Base-by-base conservation (phyloP, 768 basidiomycete species). In the Rhodotorula graminis region DNA sequence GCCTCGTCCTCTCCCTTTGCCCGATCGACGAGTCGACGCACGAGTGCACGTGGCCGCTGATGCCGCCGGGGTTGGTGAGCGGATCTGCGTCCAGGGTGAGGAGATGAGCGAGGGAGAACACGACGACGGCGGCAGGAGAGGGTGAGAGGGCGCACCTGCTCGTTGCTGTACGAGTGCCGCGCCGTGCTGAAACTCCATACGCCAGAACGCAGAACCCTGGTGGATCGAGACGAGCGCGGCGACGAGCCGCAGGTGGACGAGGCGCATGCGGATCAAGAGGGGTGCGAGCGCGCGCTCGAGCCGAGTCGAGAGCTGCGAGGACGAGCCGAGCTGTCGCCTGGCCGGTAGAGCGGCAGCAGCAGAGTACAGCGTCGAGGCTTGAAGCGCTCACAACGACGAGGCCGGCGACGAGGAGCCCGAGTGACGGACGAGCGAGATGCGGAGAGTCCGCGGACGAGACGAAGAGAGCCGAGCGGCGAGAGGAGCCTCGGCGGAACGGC, bases 1-100 rank as follows among this genome's bases (percentile, higher is more conserved):
- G 47, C 47, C 5, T 23, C 50, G 7, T 7, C 11, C 50, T 25
- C 50, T 52, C 25, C 25, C 8, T 11, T 52, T 9, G 6, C 25
- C 7, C 25, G 12, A 29, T 9, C 21, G 18, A 33, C 44, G 44
- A 46, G 18, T 14, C 44, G 44, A 49, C 61, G 47, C 23, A 62
- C 61, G 56, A 49, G 25, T 65, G 65, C 4, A 58, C 65, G 21
- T 65, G 65, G 1, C 56, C 56, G 25, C 12, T 16, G 16, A 49
- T 19, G 21, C 31, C 56, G 11, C 65, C 65, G 3, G 65, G 65
- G 47, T 65, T 65, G 6, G 44, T 44, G 23, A 65, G 21, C 23
- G 65, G 65, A 10, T 65, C 65, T 65, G 61, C 31, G 11, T 1
- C 12, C 37, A 25, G 2, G 9, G 27, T 7, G 56, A 9, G 16